Conservation (phyloP, 129 eudicot species). For the Scalesia atractyloides region DNA sequence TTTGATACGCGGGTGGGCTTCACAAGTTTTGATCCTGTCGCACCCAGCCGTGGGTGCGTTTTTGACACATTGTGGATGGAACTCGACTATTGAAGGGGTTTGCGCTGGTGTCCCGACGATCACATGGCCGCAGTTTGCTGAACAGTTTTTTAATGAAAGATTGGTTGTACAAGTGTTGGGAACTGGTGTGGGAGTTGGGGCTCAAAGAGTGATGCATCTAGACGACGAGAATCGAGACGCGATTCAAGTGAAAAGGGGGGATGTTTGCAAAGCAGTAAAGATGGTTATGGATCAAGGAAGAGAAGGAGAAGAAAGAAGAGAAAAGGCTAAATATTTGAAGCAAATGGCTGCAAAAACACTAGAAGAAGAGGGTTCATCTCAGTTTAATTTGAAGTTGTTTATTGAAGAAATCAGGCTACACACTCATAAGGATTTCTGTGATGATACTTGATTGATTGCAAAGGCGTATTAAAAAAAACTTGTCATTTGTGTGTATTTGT, state of each 20-base stretch:
- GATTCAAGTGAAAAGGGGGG: constrained; percentile 35
- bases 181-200: constrained; percentile 37
- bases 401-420: constrained; percentile 34
- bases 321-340: constrained; percentile 26
- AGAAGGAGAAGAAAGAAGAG: constrained; percentile 30
- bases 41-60: constrained; percentile 46
- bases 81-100: constrained; percentile 48
- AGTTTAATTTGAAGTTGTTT: constrained; percentile 17
- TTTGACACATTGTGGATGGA: constrained; percentile 56
- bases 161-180: constrained; percentile 33
- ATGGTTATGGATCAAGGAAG: constrained; percentile 27
- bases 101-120: constrained; percentile 43
- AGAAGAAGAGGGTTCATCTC: constrained; percentile 42
- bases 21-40: constrained; percentile 40
- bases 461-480: not conserved
- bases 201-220: constrained; percentile 15
- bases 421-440: constrained; percentile 21
- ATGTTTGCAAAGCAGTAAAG: constrained; percentile 26
- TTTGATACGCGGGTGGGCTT: constrained; percentile 48
- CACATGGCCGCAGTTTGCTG: constrained; percentile 50
- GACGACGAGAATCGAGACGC: constrained; percentile 23
- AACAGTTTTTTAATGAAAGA: constrained; percentile 40
- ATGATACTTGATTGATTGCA: constrained; percentile 9
- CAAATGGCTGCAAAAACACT: constrained; percentile 31
- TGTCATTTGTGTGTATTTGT: too few species aligned